A percentile compares a stretch with the other conserved stretches of the same genome.
phyloP scores from a whole-genome alignment of 2,329 filamentous ascomycete genomes.

The Furcasterigmium furcatum region DNA sequence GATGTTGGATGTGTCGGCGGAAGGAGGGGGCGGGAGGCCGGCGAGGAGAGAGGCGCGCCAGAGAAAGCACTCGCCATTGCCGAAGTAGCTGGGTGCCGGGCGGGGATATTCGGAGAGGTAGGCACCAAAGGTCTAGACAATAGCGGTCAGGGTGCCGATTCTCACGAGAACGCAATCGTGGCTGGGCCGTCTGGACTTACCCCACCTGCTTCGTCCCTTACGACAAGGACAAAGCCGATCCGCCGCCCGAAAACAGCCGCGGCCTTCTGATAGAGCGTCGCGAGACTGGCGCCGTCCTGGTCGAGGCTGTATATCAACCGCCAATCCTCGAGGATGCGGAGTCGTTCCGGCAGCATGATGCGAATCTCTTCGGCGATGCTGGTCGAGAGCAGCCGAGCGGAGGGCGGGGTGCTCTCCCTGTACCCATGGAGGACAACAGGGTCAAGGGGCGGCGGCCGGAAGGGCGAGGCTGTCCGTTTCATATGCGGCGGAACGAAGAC shows the following conservation, averaged over 20 bases:
- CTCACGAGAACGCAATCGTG: neutral
- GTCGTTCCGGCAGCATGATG: slow-evolving; percentile 77
- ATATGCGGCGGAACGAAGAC: slow-evolving; percentile 55
- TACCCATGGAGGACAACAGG: slow-evolving; percentile 71
- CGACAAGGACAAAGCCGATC: slow-evolving; percentile 86
- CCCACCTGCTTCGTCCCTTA: slow-evolving; percentile 72
- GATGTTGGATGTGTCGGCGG: slow-evolving; percentile 46
- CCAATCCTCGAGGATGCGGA: slow-evolving; percentile 89
- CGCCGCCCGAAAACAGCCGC: slow-evolving; percentile 64
- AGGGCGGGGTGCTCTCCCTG: slow-evolving; percentile 52
- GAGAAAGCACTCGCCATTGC: slow-evolving; percentile 89
- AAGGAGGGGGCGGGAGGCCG: slow-evolving; percentile 48
- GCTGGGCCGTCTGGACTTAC: slow-evolving; percentile 45
- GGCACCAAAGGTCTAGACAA: slow-evolving; percentile 73
- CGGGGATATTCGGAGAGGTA: slow-evolving; percentile 89
- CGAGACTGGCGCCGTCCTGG: slow-evolving; percentile 83
- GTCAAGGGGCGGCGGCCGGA: slow-evolving; percentile 85
- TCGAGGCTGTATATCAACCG: slow-evolving; percentile 83
- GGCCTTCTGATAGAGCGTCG: slow-evolving; percentile 81
- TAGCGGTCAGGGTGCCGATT: neutral
- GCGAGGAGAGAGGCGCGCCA: slow-evolving; percentile 59
- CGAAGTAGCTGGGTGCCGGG: slow-evolving; percentile 81
- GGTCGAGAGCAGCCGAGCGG: slow-evolving; percentile 64
- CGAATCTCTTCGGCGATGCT: slow-evolving; percentile 90
- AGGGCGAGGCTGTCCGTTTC: slow-evolving; percentile 67